Evolutionary conservation across 306 rosid genomes (phyloP), one percentile per base, ranked within the genome.

Genomic region (Nissolia schottii): DNA sequence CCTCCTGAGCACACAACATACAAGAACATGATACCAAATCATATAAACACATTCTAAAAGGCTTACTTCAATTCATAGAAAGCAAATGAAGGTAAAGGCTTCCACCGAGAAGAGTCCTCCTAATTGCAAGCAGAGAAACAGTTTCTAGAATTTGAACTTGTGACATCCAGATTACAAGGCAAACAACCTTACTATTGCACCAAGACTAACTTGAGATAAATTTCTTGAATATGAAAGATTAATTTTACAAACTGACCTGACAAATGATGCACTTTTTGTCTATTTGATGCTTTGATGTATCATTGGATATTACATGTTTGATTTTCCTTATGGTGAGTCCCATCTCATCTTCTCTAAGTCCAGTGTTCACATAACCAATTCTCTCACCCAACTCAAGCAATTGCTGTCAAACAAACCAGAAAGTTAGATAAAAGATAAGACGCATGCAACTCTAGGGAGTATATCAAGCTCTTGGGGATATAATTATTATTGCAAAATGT

Each of bases 291-390:
- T 81, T 73, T n/a, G 90, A 34, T 71, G 60, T 18, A 27, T 85
- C 95, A 61, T 63, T 82, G 9, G 80, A 61, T 60, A 73, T 60
- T 60, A 83, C 69, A 62, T 68, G 85, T 82, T 82, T 82, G 5
- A 73, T 83, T 51, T 85, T 94, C 72, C 85, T 73, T 67, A 91
- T 74, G 73, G 83, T 79, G 70, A 32, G 62, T 34, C 84, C 83
- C 61, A 95, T 82, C 67, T 95, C 99, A 24, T 89, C 96, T 74
- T 89, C 96, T 81, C 82, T 89, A 43, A 94, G 80, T 31, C 99
- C 99, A 5, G 99, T 91, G 76, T 80, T 91, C 70, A 94, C 99
- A 54, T 84, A 64, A 55, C 99, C 99, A 41, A 94, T 91, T 86
- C 85, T 91, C 63, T 94, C 99, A 7, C 96, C 91, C 5, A 94